Percentiles rank a stretch among this genome's conserved stretches.
These are phyloP conservation scores for Plenodomus biglobosus DNA, from an alignment of 2,329 filamentous ascomycete species.

Conservation along the genomic window DNA sequence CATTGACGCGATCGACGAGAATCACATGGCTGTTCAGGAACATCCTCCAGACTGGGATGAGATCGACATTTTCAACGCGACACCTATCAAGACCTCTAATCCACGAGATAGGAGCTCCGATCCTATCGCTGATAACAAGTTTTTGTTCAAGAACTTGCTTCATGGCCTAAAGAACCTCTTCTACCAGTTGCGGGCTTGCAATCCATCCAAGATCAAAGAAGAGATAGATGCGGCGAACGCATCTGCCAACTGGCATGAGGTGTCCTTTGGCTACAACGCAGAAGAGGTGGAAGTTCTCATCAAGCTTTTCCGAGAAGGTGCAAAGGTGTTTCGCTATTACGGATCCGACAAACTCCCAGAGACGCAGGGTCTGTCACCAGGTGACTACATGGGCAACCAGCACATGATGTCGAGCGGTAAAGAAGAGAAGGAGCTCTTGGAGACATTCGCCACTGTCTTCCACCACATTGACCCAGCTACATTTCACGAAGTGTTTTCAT, in stretches of 20 bases:
- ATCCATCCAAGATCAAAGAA: slow-evolving; percentile 60
- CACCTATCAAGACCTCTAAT: slow-evolving; percentile 93
- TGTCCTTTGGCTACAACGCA: slow-evolving; percentile 93
- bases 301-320: slow-evolving; percentile 95
- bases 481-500: slow-evolving; percentile 97
- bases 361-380: slow-evolving; percentile 73
- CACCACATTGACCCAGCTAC: slow-evolving; percentile 98
- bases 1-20: slow-evolving; percentile 67
- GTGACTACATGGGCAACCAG: slow-evolving; percentile 91
- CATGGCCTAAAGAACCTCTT: slow-evolving; percentile 96
- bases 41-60: slow-evolving; percentile 92
- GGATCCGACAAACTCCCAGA: slow-evolving; percentile 81
- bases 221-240: slow-evolving; percentile 74
- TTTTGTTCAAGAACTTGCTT: slow-evolving; percentile 94
- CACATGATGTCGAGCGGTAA: slow-evolving; percentile 93
- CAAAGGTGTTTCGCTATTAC: slow-evolving; percentile 96
- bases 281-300: slow-evolving; percentile 96
- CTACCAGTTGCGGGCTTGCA: slow-evolving; percentile 89
- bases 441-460: slow-evolving; percentile 97
- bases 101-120: slow-evolving; percentile 85
- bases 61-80: slow-evolving; percentile 94
- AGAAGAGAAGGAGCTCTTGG: slow-evolving; percentile 95
- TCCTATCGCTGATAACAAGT: slow-evolving; percentile 95
- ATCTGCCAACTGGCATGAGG: slow-evolving; percentile 89
- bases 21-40: slow-evolving; percentile 81